Percentiles rank a stretch among this genome's conserved stretches.
phyloP scores from a whole-genome alignment of 305 asterid genomes.

The Plantago lanceolata region DNA sequence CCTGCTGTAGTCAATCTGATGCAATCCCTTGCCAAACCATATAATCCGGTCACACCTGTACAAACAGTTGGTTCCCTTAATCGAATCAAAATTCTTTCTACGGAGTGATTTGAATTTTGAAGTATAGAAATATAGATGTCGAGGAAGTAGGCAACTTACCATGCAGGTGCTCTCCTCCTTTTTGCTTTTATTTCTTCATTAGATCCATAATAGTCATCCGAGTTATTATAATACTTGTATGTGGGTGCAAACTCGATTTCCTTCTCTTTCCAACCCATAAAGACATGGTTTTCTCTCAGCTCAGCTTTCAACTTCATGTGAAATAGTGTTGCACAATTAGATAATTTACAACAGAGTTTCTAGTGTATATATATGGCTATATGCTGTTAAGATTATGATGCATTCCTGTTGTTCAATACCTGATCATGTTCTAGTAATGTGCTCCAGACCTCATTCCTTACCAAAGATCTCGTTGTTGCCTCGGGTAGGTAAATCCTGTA shows the following conservation, averaged over 20 bases:
- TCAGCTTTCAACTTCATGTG: constrained; percentile 54
- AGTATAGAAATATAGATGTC: constrained; percentile 13
- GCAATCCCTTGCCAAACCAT: constrained; percentile 56
- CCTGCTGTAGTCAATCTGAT: constrained; percentile 49
- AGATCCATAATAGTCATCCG: constrained; percentile 56
- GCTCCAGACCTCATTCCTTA: constrained; percentile 45
- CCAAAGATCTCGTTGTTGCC: constrained; percentile 50
- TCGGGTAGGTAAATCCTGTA: constrained; percentile 58
- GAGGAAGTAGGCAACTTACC: constrained; percentile 36
- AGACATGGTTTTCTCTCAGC: constrained; percentile 45
- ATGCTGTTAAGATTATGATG: constrained; percentile 14
- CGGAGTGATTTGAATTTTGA: constrained; percentile 8
- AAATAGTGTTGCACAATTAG: constrained; percentile 23
- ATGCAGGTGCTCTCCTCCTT: constrained; percentile 55
- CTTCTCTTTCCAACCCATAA: constrained; percentile 58
- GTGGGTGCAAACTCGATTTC: constrained; percentile 61
- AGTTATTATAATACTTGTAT: constrained; percentile 47
- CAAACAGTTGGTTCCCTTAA: constrained; percentile 14
- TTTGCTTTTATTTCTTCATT: constrained; percentile 32
- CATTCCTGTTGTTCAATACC: constrained; percentile 32
- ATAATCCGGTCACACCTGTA: constrained; percentile 69
- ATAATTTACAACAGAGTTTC: constrained; percentile 12
- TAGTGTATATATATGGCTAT: constrained; percentile 18
- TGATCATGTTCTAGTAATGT: constrained; percentile 53
- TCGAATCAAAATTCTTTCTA: constrained; percentile 15